Conservation (phyloP, 2,329 filamentous ascomycete genomes). For the Colletotrichum sp. region DNA sequence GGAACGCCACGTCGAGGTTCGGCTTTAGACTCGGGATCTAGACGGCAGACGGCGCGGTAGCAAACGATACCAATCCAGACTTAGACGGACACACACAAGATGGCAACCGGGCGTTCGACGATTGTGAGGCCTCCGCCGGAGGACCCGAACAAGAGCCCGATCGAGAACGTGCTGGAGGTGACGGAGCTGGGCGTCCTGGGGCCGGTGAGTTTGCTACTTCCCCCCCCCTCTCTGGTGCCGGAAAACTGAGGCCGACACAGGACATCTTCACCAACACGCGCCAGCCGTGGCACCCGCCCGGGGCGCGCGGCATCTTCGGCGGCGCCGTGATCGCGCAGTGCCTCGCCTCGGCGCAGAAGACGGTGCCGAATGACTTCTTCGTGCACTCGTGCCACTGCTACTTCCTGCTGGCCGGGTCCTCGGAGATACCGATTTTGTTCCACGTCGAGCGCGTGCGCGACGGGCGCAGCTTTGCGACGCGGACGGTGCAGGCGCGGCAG, state of each 20-base stretch:
- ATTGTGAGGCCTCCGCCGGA: slow-evolving; percentile 77
- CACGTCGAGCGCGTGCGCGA: slow-evolving; percentile 94
- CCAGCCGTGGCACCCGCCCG: slow-evolving; percentile 88
- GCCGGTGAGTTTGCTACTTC: slow-evolving; percentile 56
- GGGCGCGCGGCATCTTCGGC: slow-evolving; percentile 92
- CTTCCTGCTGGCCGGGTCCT: slow-evolving; percentile 90
- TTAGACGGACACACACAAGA: not conserved
- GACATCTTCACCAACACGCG: slow-evolving; percentile 96
- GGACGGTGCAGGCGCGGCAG: slow-evolving; percentile 95
- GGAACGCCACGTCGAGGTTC: not conserved
- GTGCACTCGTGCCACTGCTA: slow-evolving; percentile 99
- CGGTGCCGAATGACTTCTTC: slow-evolving; percentile 79
- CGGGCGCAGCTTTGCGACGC: slow-evolving; percentile 86
- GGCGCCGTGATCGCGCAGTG: slow-evolving; percentile 93
- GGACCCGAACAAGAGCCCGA: slow-evolving; percentile 75
- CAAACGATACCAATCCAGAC: not conserved
- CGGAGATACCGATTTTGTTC: slow-evolving; percentile 86
- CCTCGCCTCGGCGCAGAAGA: slow-evolving; percentile 85
- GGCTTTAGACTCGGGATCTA: not conserved
- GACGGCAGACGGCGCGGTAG: not conserved
- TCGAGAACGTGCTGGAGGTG: slow-evolving; percentile 89
- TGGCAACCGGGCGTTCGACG: slow-evolving; percentile 45
- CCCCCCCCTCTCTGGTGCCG: too few species aligned
- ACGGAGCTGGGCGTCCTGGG: slow-evolving; percentile 79
- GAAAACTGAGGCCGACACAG: slow-evolving; percentile 40